Percentiles rank a stretch among this genome's conserved stretches.
Conservation (phyloP, 23 red algal species). For the Gracilaria gracilis region DNA sequence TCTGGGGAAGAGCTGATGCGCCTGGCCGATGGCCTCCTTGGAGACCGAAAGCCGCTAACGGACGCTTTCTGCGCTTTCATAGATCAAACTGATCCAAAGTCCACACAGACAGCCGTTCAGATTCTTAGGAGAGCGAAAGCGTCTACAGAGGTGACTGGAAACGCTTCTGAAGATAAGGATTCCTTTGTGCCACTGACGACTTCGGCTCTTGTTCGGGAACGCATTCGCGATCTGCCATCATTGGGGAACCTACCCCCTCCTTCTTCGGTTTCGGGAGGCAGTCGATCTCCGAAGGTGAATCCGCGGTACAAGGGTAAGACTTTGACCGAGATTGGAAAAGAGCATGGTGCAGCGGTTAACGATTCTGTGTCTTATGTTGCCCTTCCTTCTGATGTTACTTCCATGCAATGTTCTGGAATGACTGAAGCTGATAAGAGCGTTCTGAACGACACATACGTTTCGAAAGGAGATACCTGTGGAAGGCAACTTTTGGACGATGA, state of each 20-base stretch:
- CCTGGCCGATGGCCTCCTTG: constrained; percentile 87
- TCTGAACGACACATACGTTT: constrained; percentile 44
- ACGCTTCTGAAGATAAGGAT: background rate
- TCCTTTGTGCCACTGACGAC: background rate
- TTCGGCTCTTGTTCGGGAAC: background rate
- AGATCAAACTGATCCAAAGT: constrained; percentile 58
- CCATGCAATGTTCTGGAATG: constrained; percentile 54
- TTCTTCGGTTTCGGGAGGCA: constrained; percentile 3
- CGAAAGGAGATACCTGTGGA: constrained; percentile 10
- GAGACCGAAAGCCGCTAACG: constrained; percentile 61
- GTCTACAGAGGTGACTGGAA: background rate
- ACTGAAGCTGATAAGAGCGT: constrained; percentile 31
- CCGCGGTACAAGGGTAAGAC: constrained; percentile 37
- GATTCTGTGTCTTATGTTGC: constrained; percentile 35
- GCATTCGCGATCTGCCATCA: background rate
- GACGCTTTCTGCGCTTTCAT: constrained; percentile 89
- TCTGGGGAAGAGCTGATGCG: constrained; percentile 83
- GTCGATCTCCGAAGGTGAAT: constrained; percentile 48
- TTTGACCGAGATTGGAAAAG: constrained; percentile 47
- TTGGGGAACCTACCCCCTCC: constrained; percentile 13
- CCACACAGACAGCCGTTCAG: constrained; percentile 51
- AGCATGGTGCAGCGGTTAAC: constrained; percentile 22
- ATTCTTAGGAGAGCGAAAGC: constrained; percentile 39
- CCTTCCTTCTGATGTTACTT: constrained; percentile 32
- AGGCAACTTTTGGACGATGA: constrained; percentile 13